phyloP scores from a whole-genome alignment of 768 basidiomycete species.

The Cubamyces lactineus region DNA sequence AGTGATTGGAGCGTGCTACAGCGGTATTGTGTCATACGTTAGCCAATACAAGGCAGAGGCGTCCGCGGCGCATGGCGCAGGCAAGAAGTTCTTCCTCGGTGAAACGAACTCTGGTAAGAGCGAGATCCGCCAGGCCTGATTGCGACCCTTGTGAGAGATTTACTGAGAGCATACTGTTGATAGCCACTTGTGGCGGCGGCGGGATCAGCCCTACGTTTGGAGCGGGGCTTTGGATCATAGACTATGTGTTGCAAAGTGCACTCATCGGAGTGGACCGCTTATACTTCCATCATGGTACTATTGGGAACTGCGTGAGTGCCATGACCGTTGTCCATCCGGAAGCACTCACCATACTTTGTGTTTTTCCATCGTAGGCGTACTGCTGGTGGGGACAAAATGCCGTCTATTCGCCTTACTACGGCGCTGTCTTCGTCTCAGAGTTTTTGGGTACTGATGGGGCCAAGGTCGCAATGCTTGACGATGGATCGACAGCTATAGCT shows the following conservation, averaged over 20 bases:
- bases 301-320: constrained; percentile 41
- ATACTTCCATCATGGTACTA: constrained; percentile 47
- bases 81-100: constrained; percentile 42
- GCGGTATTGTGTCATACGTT: constrained; percentile 42
- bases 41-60: constrained; percentile 39
- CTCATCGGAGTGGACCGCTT: constrained; percentile 40
- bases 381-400: constrained; percentile 44
- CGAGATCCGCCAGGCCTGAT: no score
- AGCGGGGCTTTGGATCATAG: constrained; percentile 45
- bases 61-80: constrained; percentile 35
- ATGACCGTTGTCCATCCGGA: not conserved
- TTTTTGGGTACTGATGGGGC: constrained; percentile 40
- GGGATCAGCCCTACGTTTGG: constrained; percentile 46
- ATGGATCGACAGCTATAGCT: constrained; percentile 36
- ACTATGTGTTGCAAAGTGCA: constrained; percentile 44
- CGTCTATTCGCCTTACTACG: constrained; percentile 42
- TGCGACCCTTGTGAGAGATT: no score
- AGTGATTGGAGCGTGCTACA: constrained; percentile 8
- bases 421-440: constrained; percentile 42
- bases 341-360: not conserved
- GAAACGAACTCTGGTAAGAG: constrained; percentile 46
- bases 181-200: constrained; percentile 46
- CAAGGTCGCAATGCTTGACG: constrained; percentile 40
- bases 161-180: not conserved
- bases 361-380: constrained; percentile 34